Conservation (phyloP, 1,284 basidiomycete species). For the Fomitopsis betulina region DNA sequence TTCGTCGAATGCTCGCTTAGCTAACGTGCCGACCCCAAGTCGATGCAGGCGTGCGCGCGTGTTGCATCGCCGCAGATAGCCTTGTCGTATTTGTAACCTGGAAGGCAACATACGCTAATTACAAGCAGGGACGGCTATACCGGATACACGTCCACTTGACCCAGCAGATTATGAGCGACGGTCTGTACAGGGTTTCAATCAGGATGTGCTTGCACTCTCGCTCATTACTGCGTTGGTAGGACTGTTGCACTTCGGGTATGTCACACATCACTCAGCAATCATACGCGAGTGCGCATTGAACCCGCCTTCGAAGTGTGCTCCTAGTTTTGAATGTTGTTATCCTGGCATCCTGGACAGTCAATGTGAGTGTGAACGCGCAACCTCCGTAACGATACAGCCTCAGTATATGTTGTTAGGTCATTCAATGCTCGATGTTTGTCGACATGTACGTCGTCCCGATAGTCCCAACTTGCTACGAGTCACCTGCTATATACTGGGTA, state of each 20-base stretch:
- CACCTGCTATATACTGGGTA: background rate
- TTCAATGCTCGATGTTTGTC: background rate
- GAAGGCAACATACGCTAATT: background rate
- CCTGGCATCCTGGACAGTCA: background rate
- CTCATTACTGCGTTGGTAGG: background rate
- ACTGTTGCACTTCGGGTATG: background rate
- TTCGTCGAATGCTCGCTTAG: background rate
- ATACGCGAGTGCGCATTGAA: background rate
- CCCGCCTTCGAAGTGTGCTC: background rate
- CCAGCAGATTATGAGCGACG: background rate
- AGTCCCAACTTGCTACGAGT: background rate
- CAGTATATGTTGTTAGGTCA: background rate
- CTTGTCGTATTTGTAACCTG: background rate
- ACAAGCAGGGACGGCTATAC: background rate
- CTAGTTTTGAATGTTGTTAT: background rate
- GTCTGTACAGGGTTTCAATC: background rate
- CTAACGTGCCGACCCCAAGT: background rate
- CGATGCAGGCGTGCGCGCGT: background rate
- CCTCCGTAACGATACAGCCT: background rate
- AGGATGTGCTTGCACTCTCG: background rate
- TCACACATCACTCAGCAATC: background rate
- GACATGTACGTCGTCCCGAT: background rate
- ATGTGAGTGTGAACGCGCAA: background rate
- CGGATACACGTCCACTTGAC: background rate
- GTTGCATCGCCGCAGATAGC: background rate